Percentiles rank a stretch among this genome's conserved stretches.
phyloP scores from a whole-genome alignment of 148 eudicot species.

The Hydrangea macrophylla region DNA sequence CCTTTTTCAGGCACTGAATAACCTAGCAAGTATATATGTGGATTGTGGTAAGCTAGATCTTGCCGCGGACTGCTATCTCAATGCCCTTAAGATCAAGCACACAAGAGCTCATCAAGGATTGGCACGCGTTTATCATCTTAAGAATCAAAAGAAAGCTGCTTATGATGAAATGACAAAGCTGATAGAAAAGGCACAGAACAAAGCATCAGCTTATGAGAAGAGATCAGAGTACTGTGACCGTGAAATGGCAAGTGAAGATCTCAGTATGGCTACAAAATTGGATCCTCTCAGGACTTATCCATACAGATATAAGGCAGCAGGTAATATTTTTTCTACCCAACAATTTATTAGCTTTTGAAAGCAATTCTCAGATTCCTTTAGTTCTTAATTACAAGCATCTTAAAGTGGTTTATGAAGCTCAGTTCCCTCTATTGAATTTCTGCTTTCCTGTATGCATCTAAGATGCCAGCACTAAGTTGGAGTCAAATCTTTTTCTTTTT shows the following conservation, averaged over 20 bases:
- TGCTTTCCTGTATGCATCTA: not conserved
- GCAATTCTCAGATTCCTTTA: not conserved
- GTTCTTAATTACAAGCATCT: not conserved
- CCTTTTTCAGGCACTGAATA: slow-evolving; percentile 43
- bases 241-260: slow-evolving; percentile 39
- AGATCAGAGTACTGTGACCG: slow-evolving; percentile 52
- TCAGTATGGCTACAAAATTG: slow-evolving; percentile 37
- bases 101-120: slow-evolving; percentile 58
- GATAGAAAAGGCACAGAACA: slow-evolving; percentile 41
- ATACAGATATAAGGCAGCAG: slow-evolving; percentile 51
- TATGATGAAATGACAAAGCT: slow-evolving; percentile 54
- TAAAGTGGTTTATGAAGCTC: not conserved
- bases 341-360: not conserved
- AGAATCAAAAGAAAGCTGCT: slow-evolving; percentile 32
- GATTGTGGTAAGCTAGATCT: slow-evolving; percentile 39
- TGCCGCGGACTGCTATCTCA: slow-evolving; percentile 42
- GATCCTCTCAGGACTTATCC: slow-evolving; percentile 52
- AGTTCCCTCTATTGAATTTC: not conserved
- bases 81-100: slow-evolving; percentile 49
- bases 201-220: slow-evolving; percentile 53
- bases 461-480: not conserved
- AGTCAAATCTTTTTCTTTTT: too few species aligned
- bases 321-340: slow-evolving; percentile 12
- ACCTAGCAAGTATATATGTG: slow-evolving; percentile 45
- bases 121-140: slow-evolving; percentile 47